Base-by-base conservation (phyloP, 1,284 basidiomycete genomes). In the Ustilago lituana region DNA sequence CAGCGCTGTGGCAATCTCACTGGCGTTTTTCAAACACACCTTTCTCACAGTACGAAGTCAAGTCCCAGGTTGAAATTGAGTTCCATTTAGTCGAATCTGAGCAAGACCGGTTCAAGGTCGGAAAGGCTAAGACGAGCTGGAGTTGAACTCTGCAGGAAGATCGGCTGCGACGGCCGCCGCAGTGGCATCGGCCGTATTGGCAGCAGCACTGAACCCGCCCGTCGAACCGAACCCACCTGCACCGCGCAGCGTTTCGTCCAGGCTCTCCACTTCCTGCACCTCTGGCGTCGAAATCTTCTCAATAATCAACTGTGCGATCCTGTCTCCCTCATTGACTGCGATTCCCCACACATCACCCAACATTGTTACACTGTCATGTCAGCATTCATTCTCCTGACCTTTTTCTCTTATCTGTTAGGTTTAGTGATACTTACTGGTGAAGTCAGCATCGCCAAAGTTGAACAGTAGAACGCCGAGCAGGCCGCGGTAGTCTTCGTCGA, bases 401-500 rank as follows among this genome's bases (percentile, higher is more conserved):
- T 27, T 26, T 6, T 23, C 2, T 26, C n/a, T 26, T 43, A 19
- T 6, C 23, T 6, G 23, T 27, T 19, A 5, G 11, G 37, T 6
- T 6, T 38, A 17, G 19, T 10, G 17, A 8, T 4, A 84, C 86
- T 60, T 59, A 91, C 93, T 89, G 83, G 90, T 85, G 79, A 97
- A 98, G 78, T 96, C 93, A 63, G 88, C 84, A 75, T 94, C 91
- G 9, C 74, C 72, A 58, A 91, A 87, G 82, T 98, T 98, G 87
- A 95, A 98, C 32, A 98, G 86, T 23, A 98, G 85, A n/a, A 98
- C 92, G 81, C 91, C 94, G 52, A 98, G 87, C 8, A 89, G 85
- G 5, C 96, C 95, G 33, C 96, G 88, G 83, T 98, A 98, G 82
- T 98, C 95, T 11, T 92, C 90, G 73, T 98, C 96, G 57, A 98